These are phyloP conservation scores for Globisporangium polare DNA, from an alignment of 352 stramenopile genomes.

Conservation along the genomic window DNA sequence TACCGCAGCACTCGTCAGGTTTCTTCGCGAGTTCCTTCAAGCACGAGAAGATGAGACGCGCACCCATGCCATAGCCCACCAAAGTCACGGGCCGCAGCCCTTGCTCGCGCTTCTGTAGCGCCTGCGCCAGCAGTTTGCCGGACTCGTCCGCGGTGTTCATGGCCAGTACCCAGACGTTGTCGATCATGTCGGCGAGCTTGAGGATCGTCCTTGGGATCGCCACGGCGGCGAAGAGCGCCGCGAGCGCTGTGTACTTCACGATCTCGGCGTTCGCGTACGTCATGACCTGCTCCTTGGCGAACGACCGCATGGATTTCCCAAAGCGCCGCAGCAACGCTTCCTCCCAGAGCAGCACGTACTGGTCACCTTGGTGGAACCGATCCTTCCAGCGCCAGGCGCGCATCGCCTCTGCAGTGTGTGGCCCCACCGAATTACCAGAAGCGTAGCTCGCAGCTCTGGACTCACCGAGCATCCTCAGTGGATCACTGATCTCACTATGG, in stretches of 20 bases:
- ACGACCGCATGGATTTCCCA: slow-evolving; percentile 77
- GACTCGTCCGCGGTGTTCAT: slow-evolving; percentile 76
- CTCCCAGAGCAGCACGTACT: slow-evolving; percentile 82
- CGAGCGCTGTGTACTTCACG: slow-evolving; percentile 71
- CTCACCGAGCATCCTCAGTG: slow-evolving; percentile 30
- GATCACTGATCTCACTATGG: slow-evolving; percentile 23
- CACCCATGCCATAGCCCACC: slow-evolving; percentile 88
- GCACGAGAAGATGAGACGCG: slow-evolving; percentile 86
- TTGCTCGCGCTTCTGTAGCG: slow-evolving; percentile 62
- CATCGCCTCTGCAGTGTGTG: slow-evolving; percentile 18
- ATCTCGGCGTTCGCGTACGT: slow-evolving; percentile 69
- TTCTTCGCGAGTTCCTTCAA: slow-evolving; percentile 81
- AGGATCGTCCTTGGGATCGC: slow-evolving; percentile 71
- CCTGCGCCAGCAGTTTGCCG: slow-evolving; percentile 70
- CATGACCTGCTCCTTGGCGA: slow-evolving; percentile 65
- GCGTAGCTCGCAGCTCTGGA: slow-evolving; percentile 18
- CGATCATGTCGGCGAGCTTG: slow-evolving; percentile 68
- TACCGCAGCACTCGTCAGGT: slow-evolving; percentile 53
- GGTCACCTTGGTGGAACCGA: slow-evolving; percentile 72
- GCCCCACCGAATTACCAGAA: neutral
- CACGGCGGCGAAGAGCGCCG: slow-evolving; percentile 69
- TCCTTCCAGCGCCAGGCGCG: slow-evolving; percentile 84
- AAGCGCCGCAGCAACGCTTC: slow-evolving; percentile 67
- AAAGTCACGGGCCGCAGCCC: slow-evolving; percentile 84
- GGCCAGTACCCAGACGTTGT: slow-evolving; percentile 80